phyloP scores from a whole-genome alignment of 306 rosid genomes.

The Prunus armeniaca region DNA sequence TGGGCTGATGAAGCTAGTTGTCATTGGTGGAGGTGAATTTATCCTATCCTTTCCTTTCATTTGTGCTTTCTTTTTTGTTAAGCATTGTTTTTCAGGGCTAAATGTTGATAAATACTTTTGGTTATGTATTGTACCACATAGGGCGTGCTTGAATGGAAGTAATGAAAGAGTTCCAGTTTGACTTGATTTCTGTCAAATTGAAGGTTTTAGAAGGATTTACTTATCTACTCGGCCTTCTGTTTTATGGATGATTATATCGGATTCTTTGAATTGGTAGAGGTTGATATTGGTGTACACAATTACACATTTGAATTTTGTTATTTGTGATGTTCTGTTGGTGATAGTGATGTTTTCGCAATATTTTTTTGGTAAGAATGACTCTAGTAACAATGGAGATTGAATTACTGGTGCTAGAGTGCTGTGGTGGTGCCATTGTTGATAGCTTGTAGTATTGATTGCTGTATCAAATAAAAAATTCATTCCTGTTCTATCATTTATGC shows the following conservation, averaged over 20 bases:
- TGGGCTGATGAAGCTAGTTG: slow-evolving; percentile 93
- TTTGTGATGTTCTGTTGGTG: not conserved
- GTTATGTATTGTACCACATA: not conserved
- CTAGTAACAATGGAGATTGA: not conserved
- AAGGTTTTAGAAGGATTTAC: not conserved
- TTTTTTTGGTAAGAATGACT: not conserved
- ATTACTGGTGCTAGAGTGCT: not conserved
- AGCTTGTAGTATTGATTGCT: not conserved
- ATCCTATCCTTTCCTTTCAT: slow-evolving; percentile 13
- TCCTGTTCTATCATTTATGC: not conserved
- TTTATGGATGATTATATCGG: slow-evolving; percentile 7
- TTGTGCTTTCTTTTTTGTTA: not conserved
- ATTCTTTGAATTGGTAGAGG: not conserved
- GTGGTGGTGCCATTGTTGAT: not conserved
- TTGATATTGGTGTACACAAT: not conserved
- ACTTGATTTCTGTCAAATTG: not conserved
- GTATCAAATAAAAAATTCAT: not conserved
- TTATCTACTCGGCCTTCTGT: not conserved
- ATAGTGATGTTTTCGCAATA: not conserved
- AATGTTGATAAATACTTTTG: not conserved
- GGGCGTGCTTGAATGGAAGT: not conserved
- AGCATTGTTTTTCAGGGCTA: not conserved
- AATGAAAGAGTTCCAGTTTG: not conserved
- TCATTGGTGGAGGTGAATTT: slow-evolving; percentile 92
- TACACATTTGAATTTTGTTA: not conserved